A percentile compares a stretch with the other conserved stretches of the same genome.
Conservation (phyloP, 768 basidiomycete genomes). For the Sporobolomyces phaffii region DNA sequence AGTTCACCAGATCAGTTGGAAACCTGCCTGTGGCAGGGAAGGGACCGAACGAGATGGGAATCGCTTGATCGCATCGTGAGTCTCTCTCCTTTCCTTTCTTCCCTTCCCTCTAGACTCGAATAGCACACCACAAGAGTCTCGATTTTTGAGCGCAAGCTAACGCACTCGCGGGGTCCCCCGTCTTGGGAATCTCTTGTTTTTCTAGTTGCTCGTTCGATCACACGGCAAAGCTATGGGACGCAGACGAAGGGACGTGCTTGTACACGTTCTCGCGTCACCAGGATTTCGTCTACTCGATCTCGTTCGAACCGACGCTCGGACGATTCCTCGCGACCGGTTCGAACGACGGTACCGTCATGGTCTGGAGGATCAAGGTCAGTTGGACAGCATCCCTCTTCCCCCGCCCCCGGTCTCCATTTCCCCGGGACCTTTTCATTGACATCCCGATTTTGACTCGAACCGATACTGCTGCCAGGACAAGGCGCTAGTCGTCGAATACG, state of each 20-base stretch:
- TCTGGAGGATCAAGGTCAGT: conserved; percentile 65
- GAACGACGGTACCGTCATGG: conserved; percentile 67
- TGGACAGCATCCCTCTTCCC: too few species aligned
- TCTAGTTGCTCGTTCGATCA: conserved; percentile 70
- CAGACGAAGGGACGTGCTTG: conserved; percentile 67
- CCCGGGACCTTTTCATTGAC: neutral
- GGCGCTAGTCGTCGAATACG: conserved; percentile 39
- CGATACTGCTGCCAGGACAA: conserved; percentile 10
- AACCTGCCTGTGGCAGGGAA: conserved; percentile 16
- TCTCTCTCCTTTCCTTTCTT: neutral
- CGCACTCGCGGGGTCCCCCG: too few species aligned
- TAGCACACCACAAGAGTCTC: too few species aligned
- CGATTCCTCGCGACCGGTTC: conserved; percentile 67
- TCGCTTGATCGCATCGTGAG: conserved; percentile 38
- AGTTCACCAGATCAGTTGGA: conserved; percentile 41
- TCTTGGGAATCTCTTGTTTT: neutral
- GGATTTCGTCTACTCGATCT: conserved; percentile 64
- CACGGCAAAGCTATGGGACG: conserved; percentile 77
- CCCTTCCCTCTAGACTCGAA: neutral
- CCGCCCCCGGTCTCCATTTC: neutral
- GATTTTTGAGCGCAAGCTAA: too few species aligned
- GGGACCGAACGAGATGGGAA: conserved; percentile 8
- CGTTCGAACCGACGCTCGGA: conserved; percentile 66
- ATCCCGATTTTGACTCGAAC: neutral
- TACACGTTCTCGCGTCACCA: conserved; percentile 66